Evolutionary conservation across 371 early-diverging fungal genomes (phyloP).

Genomic region (Apophysomyces sp.): DNA sequence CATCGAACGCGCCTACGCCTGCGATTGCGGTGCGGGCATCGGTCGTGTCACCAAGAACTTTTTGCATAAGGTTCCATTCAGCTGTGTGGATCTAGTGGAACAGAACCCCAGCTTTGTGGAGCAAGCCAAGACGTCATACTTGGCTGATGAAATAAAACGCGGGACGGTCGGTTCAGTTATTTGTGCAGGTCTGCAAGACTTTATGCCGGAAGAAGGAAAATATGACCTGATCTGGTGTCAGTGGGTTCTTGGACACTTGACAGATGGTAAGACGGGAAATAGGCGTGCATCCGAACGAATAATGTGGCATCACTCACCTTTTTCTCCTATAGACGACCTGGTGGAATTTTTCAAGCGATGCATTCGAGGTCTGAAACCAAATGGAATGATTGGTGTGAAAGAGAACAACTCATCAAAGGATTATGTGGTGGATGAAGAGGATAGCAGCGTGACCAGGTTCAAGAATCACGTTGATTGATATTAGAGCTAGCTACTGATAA

Average conservation of each 20-base stretch:
- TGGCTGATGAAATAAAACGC: conserved; percentile 51
- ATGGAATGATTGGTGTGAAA: conserved; percentile 86
- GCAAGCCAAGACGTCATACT: conserved; percentile 61
- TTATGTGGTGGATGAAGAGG: conserved; percentile 77
- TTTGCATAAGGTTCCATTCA: conserved; percentile 68
- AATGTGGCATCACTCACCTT: not conserved
- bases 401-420: conserved; percentile 79
- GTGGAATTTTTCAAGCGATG: conserved; percentile 82
- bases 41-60: conserved; percentile 91
- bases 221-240: conserved; percentile 96
- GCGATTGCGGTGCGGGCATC: conserved; percentile 94
- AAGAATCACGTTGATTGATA: not conserved
- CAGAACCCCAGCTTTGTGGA: conserved; percentile 77
- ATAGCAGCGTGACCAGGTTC: conserved; percentile 84
- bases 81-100: conserved; percentile 89
- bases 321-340: conserved; percentile 65
- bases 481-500: not conserved
- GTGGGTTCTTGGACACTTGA: conserved; percentile 90
- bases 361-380: conserved; percentile 66
- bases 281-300: not conserved
- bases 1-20: conserved; percentile 42
- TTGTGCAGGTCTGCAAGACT: conserved; percentile 81
- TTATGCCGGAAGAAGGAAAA: conserved; percentile 66
- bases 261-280: conserved; percentile 53
- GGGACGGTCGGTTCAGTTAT: conserved; percentile 63